Evolutionary conservation across 495 filamentous ascomycete genomes (phyloP).

Genomic region (Staphylotrichum longicolle): DNA sequence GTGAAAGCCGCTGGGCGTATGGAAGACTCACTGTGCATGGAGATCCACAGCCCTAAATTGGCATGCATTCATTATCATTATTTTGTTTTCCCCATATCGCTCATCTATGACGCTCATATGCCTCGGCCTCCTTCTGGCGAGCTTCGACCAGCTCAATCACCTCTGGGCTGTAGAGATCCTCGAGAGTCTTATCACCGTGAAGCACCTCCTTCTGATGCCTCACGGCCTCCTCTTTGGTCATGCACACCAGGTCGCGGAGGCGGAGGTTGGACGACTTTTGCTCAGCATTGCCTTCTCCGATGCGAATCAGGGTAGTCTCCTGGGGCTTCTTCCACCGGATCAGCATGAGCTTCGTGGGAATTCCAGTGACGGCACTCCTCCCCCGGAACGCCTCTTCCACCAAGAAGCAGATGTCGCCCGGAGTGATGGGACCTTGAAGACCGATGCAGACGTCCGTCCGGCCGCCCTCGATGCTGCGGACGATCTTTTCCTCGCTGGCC

Average conservation of each 20-base stretch:
- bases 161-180: conserved; percentile 68
- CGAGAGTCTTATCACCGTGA: conserved; percentile 60
- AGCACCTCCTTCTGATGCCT: conserved; percentile 78
- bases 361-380: conserved; percentile 75
- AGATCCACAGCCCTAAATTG: neutral
- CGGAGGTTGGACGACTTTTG: conserved; percentile 67
- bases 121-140: conserved; percentile 59
- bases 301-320: conserved; percentile 44
- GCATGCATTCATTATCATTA: neutral
- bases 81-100: neutral
- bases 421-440: conserved; percentile 73
- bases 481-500: conserved; percentile 70
- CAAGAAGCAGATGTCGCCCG: conserved; percentile 77
- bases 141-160: conserved; percentile 62
- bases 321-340: conserved; percentile 67
- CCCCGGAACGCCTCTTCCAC: conserved; percentile 88
- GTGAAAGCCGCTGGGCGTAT: neutral
- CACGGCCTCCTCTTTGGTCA: conserved; percentile 93
- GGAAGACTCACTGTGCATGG: conserved; percentile 1
- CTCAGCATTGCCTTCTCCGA: conserved; percentile 58
- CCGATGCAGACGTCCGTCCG: conserved; percentile 59
- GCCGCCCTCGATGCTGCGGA: conserved; percentile 51
- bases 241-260: conserved; percentile 76
- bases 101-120: conserved; percentile 32
- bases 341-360: conserved; percentile 72